Evolutionary conservation across 257 asterid species (phyloP).

Genomic region (Ilex aquifolium): DNA sequence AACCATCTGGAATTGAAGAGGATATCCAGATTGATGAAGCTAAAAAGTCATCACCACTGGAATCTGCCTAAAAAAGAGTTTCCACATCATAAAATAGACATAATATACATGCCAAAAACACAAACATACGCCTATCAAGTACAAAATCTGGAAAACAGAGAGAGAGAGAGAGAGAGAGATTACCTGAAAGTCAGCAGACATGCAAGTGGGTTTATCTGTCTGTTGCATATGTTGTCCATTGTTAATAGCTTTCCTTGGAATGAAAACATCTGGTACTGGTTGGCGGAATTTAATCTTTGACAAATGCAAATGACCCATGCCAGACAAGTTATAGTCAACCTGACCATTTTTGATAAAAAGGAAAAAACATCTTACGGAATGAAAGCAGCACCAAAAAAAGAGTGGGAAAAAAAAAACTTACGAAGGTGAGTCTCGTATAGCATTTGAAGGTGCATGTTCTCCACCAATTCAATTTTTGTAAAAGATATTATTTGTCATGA

Average conservation of each 20-base stretch:
- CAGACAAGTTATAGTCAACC: constrained; percentile 89
- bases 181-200: constrained; percentile 42
- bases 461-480: neutral
- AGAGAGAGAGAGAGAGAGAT: constrained; percentile 7
- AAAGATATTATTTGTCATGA: neutral
- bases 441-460: neutral
- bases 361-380: neutral
- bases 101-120: constrained; percentile 14
- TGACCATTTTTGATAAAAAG: constrained; percentile 24
- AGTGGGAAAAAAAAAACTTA: no score
- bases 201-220: constrained; percentile 25
- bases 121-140: neutral
- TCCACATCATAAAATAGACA: constrained; percentile 4
- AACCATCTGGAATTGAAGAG: constrained; percentile 74
- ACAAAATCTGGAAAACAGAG: neutral
- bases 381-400: no score
- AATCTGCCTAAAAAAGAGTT: constrained; percentile 60
- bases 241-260: constrained; percentile 30
- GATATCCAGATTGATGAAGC: constrained; percentile 60
- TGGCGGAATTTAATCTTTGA: constrained; percentile 77
- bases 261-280: constrained; percentile 69
- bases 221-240: constrained; percentile 24
- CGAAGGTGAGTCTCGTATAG: neutral
- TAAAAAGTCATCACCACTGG: constrained; percentile 26
- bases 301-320: constrained; percentile 89